A percentile compares a stretch with the other conserved stretches of the same genome.
phyloP scores from a whole-genome alignment of 371 early-diverging fungal genomes.

The Mucor lusitanicus region DNA sequence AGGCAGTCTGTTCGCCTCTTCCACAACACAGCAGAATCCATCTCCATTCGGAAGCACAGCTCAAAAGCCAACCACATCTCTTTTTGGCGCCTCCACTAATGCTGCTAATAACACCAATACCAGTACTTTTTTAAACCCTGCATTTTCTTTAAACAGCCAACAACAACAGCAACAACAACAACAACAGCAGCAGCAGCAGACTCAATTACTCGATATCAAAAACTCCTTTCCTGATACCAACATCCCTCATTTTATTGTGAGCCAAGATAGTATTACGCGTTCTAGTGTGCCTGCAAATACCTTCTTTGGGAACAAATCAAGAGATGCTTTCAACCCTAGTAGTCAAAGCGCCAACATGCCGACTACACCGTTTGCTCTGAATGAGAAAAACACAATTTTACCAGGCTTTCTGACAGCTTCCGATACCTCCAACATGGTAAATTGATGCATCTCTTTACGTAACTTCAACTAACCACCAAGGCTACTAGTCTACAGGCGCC shows the following conservation, averaged over 20 bases:
- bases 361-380: background rate
- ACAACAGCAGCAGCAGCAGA: conserved; percentile 26
- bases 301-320: conserved; percentile 1
- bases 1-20: background rate
- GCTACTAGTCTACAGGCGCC: background rate
- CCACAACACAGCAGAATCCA: background rate
- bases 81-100: background rate
- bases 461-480: background rate
- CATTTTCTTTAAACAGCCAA: background rate
- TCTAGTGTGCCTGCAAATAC: conserved; percentile 13
- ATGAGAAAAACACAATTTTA: conserved; percentile 5
- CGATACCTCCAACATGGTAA: conserved; percentile 1
- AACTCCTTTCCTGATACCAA: conserved; percentile 22
- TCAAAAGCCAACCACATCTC: background rate
- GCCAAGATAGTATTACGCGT: conserved; percentile 25
- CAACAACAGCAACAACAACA: conserved; percentile 23
- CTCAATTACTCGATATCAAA: conserved; percentile 14
- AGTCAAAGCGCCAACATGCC: background rate
- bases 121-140: background rate
- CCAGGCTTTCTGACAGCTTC: conserved; percentile 9
- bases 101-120: background rate
- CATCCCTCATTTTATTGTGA: conserved; percentile 5
- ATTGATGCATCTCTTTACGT: background rate
- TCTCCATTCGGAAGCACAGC: background rate
- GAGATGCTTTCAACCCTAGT: background rate